These are phyloP conservation scores for Thalia dealbata DNA, from an alignment of 176 grass and related monocot genomes.

Conservation along the genomic window DNA sequence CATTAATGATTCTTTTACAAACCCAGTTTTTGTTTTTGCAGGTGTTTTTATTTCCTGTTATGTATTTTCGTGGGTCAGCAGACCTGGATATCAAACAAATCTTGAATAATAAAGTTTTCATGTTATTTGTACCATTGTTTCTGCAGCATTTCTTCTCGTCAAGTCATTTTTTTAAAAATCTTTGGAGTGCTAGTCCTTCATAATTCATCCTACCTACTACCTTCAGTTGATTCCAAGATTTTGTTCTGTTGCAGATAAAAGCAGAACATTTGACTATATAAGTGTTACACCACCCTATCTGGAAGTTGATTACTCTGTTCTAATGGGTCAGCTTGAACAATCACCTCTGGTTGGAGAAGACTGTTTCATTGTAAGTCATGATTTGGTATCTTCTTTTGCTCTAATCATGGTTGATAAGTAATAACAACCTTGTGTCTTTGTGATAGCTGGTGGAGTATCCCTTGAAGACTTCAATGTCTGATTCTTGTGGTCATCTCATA, in stretches of 20 bases:
- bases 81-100: no score
- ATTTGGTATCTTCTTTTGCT: slow-evolving; percentile 1
- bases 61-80: no score
- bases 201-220: not conserved
- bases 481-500: slow-evolving; percentile 67
- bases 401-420: slow-evolving; percentile 12
- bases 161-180: not conserved
- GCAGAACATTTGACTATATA: slow-evolving; percentile 76
- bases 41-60: no score
- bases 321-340: slow-evolving; percentile 60
- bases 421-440: slow-evolving; percentile 24
- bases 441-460: slow-evolving; percentile 86
- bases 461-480: slow-evolving; percentile 61
- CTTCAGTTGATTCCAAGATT: not conserved
- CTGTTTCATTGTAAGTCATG: slow-evolving; percentile 73
- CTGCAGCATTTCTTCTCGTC: not conserved
- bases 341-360: slow-evolving; percentile 91
- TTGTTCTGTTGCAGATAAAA: slow-evolving; percentile 32
- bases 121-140: not conserved
- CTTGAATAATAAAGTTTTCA: no score
- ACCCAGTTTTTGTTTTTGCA: no score
- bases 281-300: slow-evolving; percentile 84
- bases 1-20: no score
- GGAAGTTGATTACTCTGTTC: slow-evolving; percentile 60
- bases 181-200: not conserved